Evolutionary conservation across 352 stramenopile genomes (phyloP).

Genomic region (Bremia lactucae): DNA sequence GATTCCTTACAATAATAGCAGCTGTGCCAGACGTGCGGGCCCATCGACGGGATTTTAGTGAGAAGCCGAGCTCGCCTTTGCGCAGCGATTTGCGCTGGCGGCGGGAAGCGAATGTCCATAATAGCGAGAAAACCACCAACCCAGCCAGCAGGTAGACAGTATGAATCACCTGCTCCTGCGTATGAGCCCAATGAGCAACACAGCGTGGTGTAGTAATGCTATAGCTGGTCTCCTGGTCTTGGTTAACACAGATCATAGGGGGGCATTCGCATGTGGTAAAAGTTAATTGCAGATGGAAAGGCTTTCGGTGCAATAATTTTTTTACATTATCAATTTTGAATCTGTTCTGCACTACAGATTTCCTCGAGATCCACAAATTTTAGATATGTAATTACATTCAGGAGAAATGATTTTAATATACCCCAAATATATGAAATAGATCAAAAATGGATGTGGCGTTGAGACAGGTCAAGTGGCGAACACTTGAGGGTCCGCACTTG

Average conservation of each 20-base stretch:
- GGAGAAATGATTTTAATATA: too few species aligned
- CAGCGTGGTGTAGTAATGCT: constrained; percentile 35
- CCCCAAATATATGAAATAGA: too few species aligned
- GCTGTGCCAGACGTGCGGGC: constrained; percentile 61
- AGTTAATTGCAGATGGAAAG: constrained; percentile 13
- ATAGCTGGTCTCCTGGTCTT: constrained; percentile 26
- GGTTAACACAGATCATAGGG: constrained; percentile 58
- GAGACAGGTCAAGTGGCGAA: constrained; percentile 81
- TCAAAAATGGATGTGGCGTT: constrained; percentile 71
- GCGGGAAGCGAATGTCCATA: constrained; percentile 46
- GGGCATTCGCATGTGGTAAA: constrained; percentile 6
- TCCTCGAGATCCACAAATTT: too few species aligned
- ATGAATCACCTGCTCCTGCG: constrained; percentile 60
- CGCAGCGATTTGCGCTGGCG: constrained; percentile 43
- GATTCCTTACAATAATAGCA: constrained; percentile 45
- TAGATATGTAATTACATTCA: too few species aligned
- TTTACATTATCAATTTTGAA: too few species aligned
- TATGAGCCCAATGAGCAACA: constrained; percentile 63
- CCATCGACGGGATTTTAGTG: constrained; percentile 60
- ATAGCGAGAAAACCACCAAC: constrained; percentile 35
- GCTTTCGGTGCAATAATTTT: constrained; percentile 1
- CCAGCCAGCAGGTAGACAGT: constrained; percentile 31
- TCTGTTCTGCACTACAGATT: too few species aligned
- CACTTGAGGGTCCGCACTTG: constrained; percentile 55
- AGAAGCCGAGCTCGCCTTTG: constrained; percentile 69